Conservation (phyloP, 805 yeast genomes). For the Hanseniaspora hatyaiensis region DNA sequence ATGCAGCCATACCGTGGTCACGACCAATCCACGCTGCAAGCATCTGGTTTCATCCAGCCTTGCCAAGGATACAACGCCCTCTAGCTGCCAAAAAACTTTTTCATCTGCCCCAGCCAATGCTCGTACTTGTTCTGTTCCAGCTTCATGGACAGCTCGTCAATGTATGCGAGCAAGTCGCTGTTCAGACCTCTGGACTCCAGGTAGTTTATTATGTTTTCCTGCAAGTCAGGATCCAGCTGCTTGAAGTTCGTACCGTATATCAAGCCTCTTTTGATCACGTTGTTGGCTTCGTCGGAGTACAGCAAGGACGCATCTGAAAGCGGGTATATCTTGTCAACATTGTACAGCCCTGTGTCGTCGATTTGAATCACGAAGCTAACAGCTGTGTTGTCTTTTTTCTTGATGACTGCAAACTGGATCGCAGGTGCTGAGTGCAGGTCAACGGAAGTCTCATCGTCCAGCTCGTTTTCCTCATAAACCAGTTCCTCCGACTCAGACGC, state of each 20-base stretch:
- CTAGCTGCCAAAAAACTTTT: conserved; percentile 36
- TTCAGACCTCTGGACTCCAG: conserved; percentile 63
- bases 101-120: conserved; percentile 55
- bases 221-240: conserved; percentile 73
- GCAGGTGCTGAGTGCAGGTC: conserved; percentile 44
- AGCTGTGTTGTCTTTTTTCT: conserved; percentile 50
- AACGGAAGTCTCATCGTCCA: conserved; percentile 38
- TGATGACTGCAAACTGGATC: conserved; percentile 45
- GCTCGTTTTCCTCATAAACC: conserved; percentile 28
- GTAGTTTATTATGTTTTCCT: conserved; percentile 62
- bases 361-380: conserved; percentile 62
- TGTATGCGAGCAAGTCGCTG: conserved; percentile 61
- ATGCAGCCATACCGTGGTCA: too few species aligned
- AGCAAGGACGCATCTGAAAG: conserved; percentile 49
- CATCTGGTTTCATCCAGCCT: background rate
- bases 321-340: conserved; percentile 59
- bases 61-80: conserved; percentile 15
- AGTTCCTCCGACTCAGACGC: conserved; percentile 22
- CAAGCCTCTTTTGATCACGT: conserved; percentile 51
- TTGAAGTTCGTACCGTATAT: conserved; percentile 81
- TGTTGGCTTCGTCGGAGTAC: conserved; percentile 47
- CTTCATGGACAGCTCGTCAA: conserved; percentile 58
- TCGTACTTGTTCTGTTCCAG: conserved; percentile 81
- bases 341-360: conserved; percentile 56
- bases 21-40: background rate